Base-by-base conservation (phyloP, 306 rosid species). In the Betula pendula region DNA sequence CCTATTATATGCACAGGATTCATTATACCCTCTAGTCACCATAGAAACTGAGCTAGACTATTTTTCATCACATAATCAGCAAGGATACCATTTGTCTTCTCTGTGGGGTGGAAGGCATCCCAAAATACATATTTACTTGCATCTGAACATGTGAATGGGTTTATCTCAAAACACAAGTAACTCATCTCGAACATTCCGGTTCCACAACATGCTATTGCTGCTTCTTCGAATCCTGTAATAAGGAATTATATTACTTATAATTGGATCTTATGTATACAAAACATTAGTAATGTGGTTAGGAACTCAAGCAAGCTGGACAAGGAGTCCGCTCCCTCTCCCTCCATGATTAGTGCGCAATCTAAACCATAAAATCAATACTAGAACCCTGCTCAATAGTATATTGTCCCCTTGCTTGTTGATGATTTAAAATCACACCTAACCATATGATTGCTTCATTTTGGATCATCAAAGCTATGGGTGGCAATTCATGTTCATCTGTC, bases 101-200 rank as follows among this genome's bases (percentile, higher is more conserved):
- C 88, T 17, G 93, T 85, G 60, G 89, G 85, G 74, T 87, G 90
- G 74, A 88, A 86, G 35, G 92, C 77, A 82, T 88, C 90, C 90
- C 92, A 88, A 73, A 88, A 88, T 15, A 86, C 87, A 63, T 88
- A 84, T 45, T 70, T 79, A 56, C 75, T 81, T 73, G 89, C 89
- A 89, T 87, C 89, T 35, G 65, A 74, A 74, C 94, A 90, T 3
- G 84, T 92, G 67, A 82, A 79, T 51, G 89, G 82, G 71, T 75
- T 84, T 58, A 77, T 66, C 51, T 73, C 59, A 17, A 76, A 19
- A 58, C 91, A 85, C 88, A 84, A 0, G 68, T 83, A 74, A 71
- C 89, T 77, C 84, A 84, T 83, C 83, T 86, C 86, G 40, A 85
- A 85, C 44, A 65, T 47, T 62, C 89, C 81, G 48, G 84, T 84